Evolutionary conservation across 1,284 basidiomycete species (phyloP).

Genomic region (Spongispora temasekensis): DNA sequence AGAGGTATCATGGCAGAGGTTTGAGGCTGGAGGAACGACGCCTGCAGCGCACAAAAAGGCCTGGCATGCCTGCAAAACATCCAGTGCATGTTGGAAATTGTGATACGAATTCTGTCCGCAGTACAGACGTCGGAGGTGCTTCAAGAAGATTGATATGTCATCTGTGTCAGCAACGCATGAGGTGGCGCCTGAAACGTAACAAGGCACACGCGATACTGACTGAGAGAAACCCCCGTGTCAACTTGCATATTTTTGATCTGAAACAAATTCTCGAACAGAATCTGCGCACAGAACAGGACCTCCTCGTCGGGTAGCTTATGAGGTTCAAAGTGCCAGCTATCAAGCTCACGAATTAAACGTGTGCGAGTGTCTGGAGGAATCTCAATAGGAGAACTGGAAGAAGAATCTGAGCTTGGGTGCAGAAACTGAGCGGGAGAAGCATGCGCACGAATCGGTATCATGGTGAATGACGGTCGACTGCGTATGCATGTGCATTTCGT

Average conservation of each 20-base stretch:
- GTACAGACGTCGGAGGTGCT: conserved; percentile 84
- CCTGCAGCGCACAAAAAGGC: conserved; percentile 78
- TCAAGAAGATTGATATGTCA: conserved; percentile 74
- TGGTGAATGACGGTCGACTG: conserved; percentile 68
- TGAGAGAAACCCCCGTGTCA: conserved; percentile 61
- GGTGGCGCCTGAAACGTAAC: conserved; percentile 22
- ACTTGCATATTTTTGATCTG: conserved; percentile 75
- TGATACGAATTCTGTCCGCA: conserved; percentile 91
- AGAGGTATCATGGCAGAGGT: conserved; percentile 41
- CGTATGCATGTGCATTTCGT: conserved; percentile 82
- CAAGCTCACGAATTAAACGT: conserved; percentile 64
- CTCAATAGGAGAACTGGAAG: conserved; percentile 36
- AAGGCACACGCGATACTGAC: conserved; percentile 49
- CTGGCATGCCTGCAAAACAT: conserved; percentile 91
- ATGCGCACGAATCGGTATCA: conserved; percentile 45
- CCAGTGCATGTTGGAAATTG: conserved; percentile 93
- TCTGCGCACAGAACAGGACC: conserved; percentile 74
- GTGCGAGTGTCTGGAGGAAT: conserved; percentile 43
- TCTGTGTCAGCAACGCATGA: conserved; percentile 42
- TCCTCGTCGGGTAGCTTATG: conserved; percentile 79
- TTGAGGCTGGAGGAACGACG: conserved; percentile 74
- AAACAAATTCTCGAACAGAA: conserved; percentile 76
- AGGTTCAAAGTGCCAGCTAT: conserved; percentile 87
- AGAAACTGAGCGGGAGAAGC: conserved; percentile 17
- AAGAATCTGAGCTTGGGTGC: conserved; percentile 24